A percentile compares a stretch with the other conserved stretches of the same genome.
Evolutionary conservation across 805 yeast genomes (phyloP).

Genomic region (Candida nonsorbophila): DNA sequence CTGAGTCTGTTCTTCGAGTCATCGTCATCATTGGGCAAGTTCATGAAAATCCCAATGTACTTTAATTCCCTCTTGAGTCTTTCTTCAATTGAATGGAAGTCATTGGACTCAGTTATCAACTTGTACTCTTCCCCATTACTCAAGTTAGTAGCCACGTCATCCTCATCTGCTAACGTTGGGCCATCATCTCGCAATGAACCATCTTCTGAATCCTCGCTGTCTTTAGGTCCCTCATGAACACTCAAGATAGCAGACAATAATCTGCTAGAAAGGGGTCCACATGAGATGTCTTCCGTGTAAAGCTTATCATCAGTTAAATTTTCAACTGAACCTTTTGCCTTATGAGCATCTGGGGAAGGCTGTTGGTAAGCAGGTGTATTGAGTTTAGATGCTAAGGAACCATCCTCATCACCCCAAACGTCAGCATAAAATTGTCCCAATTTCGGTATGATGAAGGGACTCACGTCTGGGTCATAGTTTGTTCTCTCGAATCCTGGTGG

Average conservation of each 20-base stretch:
- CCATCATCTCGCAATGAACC: constrained; percentile 13
- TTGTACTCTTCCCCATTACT: constrained; percentile 29
- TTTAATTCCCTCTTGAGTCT: constrained; percentile 81
- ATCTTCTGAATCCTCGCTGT: constrained; percentile 17
- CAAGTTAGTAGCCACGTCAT: constrained; percentile 32
- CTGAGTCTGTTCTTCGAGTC: constrained; percentile 21
- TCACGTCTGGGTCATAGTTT: constrained; percentile 59
- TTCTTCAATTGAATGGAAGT: constrained; percentile 80
- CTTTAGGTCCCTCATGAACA: constrained; percentile 25
- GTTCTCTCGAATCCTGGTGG: constrained; percentile 43
- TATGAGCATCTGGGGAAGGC: constrained; percentile 36
- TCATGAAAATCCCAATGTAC: constrained; percentile 85
- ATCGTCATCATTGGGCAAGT: constrained; percentile 35
- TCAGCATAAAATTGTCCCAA: constrained; percentile 80
- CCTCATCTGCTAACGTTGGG: constrained; percentile 17
- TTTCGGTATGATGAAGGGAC: constrained; percentile 78
- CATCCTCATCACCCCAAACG: constrained; percentile 82
- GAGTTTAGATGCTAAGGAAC: constrained; percentile 35
- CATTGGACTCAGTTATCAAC: constrained; percentile 45
- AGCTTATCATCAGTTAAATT: constrained; percentile 54
- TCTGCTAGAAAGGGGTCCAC: constrained; percentile 89
- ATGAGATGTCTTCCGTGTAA: constrained; percentile 70
- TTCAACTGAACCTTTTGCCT: constrained; percentile 58
- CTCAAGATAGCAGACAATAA: constrained; percentile 73
- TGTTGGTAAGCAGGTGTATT: constrained; percentile 45